These are phyloP conservation scores for Porogramme epimiltina DNA, from an alignment of 1,284 basidiomycete genomes.

Conservation along the genomic window DNA sequence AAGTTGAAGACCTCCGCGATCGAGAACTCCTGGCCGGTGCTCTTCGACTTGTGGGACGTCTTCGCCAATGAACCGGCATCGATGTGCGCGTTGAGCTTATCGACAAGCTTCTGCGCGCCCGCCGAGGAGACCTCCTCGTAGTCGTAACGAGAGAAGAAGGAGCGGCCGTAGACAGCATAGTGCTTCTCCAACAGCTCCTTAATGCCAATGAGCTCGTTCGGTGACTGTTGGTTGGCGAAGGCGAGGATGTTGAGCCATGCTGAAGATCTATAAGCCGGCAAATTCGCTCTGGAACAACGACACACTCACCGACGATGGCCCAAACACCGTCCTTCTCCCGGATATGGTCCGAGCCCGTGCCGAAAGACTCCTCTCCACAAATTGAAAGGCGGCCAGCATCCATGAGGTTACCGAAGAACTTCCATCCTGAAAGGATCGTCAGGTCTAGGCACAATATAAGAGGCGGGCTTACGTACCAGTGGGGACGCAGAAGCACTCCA, in stretches of 20 bases:
- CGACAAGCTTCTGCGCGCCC: conserved; percentile 87
- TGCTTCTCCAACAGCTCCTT: conserved; percentile 87
- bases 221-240: conserved; percentile 84
- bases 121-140: conserved; percentile 97
- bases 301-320: conserved; percentile 82
- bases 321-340: conserved; percentile 99
- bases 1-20: conserved; percentile 87
- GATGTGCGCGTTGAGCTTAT: conserved; percentile 76
- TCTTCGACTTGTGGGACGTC: conserved; percentile 64
- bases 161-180: conserved; percentile 93
- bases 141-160: conserved; percentile 98
- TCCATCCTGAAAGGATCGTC: conserved; percentile 73
- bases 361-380: conserved; percentile 98
- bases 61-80: conserved; percentile 66
- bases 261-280: conserved; percentile 32
- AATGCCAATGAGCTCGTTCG: conserved; percentile 78
- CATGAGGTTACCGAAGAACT: conserved; percentile 99
- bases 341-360: conserved; percentile 99
- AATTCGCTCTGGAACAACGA: too few relatives aligned
- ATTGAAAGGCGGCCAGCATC: conserved; percentile 97
- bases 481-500: conserved; percentile 95
- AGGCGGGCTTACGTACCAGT: conserved; percentile 63
- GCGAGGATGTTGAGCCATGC: conserved; percentile 99
- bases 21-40: conserved; percentile 75
- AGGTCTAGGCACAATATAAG: not conserved